These are phyloP conservation scores for Lactarius indigo DNA, from an alignment of 768 basidiomycete species.

Conservation along the genomic window DNA sequence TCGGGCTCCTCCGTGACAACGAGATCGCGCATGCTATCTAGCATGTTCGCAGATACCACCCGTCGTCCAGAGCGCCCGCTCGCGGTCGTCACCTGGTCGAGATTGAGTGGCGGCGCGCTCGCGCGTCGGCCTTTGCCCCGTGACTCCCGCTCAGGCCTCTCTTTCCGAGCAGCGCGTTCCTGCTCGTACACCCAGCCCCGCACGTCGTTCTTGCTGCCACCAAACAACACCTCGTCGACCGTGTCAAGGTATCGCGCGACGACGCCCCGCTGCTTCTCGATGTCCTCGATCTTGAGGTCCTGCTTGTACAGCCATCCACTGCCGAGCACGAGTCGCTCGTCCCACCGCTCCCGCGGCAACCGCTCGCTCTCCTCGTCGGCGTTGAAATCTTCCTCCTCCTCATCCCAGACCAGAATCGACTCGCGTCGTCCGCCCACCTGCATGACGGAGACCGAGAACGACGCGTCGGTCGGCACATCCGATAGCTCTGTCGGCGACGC, in stretches of 20 bases:
- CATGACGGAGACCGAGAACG: conserved; percentile 65
- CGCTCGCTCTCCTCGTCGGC: conserved; percentile 49
- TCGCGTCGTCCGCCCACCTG: conserved; percentile 63
- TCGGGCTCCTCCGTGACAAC: conserved; percentile 53
- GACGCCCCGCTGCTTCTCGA: conserved; percentile 54
- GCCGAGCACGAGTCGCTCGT: conserved; percentile 73
- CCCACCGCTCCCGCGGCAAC: conserved; percentile 63
- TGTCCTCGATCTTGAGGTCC: conserved; percentile 51
- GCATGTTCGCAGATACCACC: conserved; percentile 57
- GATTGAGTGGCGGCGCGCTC: conserved; percentile 41
- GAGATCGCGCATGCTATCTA: conserved; percentile 50
- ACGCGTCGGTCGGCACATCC: conserved; percentile 45
- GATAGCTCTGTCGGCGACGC: conserved; percentile 39
- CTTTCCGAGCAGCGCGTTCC: conserved; percentile 45
- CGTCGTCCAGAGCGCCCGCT: conserved; percentile 37
- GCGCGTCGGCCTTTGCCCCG: conserved; percentile 44
- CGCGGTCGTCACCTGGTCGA: conserved; percentile 25
- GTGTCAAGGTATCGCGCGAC: conserved; percentile 64
- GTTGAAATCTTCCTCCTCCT: conserved; percentile 48
- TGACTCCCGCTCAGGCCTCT: conserved; percentile 37
- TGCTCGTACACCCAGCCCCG: conserved; percentile 48
- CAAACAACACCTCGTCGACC: conserved; percentile 80
- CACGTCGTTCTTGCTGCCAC: conserved; percentile 47
- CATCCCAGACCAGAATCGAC: conserved; percentile 81
- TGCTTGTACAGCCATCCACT: conserved; percentile 81